phyloP scores from a whole-genome alignment of 441 rosid species.

The Brassica hybrid region DNA sequence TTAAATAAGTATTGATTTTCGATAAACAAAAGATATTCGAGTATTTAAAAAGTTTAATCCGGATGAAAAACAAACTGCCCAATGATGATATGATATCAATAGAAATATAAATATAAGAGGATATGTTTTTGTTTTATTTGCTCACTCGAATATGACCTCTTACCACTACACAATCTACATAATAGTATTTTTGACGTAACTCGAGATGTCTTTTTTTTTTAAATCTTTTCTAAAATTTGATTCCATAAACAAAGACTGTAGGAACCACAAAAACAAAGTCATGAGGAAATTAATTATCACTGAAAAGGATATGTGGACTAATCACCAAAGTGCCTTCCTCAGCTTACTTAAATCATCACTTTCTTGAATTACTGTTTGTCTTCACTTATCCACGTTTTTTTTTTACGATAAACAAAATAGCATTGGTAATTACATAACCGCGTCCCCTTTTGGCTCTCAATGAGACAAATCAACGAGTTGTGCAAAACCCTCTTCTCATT shows the following conservation, averaged over 20 bases:
- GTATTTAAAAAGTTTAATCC: not conserved
- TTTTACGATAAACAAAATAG: not conserved
- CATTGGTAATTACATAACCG: conserved; percentile 15
- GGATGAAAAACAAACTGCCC: not conserved
- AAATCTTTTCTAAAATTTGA: too few relatives aligned
- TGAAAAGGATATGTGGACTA: conserved; percentile 30
- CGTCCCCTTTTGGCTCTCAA: not conserved
- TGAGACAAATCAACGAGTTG: not conserved
- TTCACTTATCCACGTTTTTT: conserved; percentile 14
- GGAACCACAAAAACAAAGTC: conserved; percentile 26
- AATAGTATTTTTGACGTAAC: not conserved
- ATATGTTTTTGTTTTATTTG: not conserved
- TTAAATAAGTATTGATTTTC: not conserved
- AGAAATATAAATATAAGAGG: not conserved
- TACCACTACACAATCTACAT: not conserved
- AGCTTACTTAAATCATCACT: conserved; percentile 25
- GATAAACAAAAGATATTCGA: not conserved
- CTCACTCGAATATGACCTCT: not conserved
- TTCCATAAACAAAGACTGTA: too few relatives aligned
- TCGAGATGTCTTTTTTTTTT: too few relatives aligned
- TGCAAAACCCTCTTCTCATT: not conserved
- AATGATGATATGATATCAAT: not conserved
- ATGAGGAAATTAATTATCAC: conserved; percentile 20
- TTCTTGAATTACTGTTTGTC: conserved; percentile 24
- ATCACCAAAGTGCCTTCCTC: conserved; percentile 19